Base-by-base conservation (phyloP, 2,329 filamentous ascomycete genomes). In the Phoma sp. region DNA sequence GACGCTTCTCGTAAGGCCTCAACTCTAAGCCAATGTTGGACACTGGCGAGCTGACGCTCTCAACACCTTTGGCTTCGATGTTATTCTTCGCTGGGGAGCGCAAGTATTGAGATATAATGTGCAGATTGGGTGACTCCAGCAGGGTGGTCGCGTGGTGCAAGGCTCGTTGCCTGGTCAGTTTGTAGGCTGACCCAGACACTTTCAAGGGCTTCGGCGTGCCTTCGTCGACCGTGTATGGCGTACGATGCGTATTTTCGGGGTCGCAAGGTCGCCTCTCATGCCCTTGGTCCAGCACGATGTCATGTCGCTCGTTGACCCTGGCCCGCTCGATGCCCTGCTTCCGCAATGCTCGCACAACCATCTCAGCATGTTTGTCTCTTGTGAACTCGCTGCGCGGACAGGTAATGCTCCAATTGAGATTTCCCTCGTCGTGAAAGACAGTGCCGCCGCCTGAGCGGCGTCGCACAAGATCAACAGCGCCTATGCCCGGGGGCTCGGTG, bases 71-170 rank as follows among this genome's bases (percentile, higher is more conserved):
- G 0, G 91, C 90, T 58, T 86, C 86, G 67, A 98, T 88, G 69
- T 85, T 93, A 0, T 82, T 81, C 62, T 87, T 88, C 0, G 89
- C 90, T 0, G 92, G 91, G n/a, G 91, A 92, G 22, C 85, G 83
- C 60, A 99, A 75, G 66, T 93, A 86, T 2, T 82, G 76, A 1
- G 87, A 85, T 25, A 98, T 89, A 36, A 80, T 76, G 27, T 78
- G 73, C 37, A 98, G 78, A 69, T 96, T 90, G 2, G 89, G 88
- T 48, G 90, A 93, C 30, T 83, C 80, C 2, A 98, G 80, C 38
- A 99, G 80, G 67, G 92, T 95, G 0, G 95, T 99, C 7, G 93
- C 95, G 75, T 99, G 95, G 75, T 99, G 95, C 53, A 99, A 80
- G 7, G 92, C 89, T 39, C 93, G 83, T 43, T 85, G 79, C 23